Base-by-base conservation (phyloP, 495 filamentous ascomycete genomes). In the Patellaria atrata region DNA sequence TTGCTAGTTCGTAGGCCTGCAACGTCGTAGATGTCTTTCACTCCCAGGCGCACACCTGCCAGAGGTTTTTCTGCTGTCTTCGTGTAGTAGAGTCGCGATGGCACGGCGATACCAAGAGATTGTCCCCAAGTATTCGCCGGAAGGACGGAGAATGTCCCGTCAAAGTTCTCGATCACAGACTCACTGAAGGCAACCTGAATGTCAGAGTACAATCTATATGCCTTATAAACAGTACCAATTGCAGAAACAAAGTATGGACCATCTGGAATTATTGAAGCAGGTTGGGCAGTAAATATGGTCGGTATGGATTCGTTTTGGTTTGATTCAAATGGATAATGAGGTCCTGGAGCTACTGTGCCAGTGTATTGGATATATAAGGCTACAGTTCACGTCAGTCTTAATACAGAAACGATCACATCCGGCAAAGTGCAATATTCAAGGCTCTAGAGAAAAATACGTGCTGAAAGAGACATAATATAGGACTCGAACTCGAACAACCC, bases 11-110 rank as follows among this genome's bases (percentile, higher is more conserved):
- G 64, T 1, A 72, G 44, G 2, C 74, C 73, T 0, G 58, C 58
- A 7, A 78, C 49, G 19, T 71, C 58, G 48, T 64, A 72, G 31
- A 75, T 68, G 40, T 77, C 75, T 51, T 80, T 80, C 41, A 77
- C 55, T 1, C 63, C 70, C 2, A 75, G 38, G 8, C 74, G 58
- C n/a, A 62, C 42, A 18, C 56, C 55, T 1, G 51, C 49, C 3
- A 60, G 38, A 3, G 55, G 57, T 33, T 58, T 53, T 12, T 40
- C 43, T 4, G 40, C 39, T 1, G 51, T 50, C 13, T 36, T 40
- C 11, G 35, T 49, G 53, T 51, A 60, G 45, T 74, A 73, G 0
- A 76, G 55, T 4, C 67, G 55, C 11, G 68, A 73, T 0, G 71
- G 70, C 0, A 74, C 69, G 4, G 57, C 58, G 23, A 65, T 50